Evolutionary conservation across 331 rosid species (phyloP), one percentile per base, ranked within the genome.

Genomic region (Telfairia occidentalis): DNA sequence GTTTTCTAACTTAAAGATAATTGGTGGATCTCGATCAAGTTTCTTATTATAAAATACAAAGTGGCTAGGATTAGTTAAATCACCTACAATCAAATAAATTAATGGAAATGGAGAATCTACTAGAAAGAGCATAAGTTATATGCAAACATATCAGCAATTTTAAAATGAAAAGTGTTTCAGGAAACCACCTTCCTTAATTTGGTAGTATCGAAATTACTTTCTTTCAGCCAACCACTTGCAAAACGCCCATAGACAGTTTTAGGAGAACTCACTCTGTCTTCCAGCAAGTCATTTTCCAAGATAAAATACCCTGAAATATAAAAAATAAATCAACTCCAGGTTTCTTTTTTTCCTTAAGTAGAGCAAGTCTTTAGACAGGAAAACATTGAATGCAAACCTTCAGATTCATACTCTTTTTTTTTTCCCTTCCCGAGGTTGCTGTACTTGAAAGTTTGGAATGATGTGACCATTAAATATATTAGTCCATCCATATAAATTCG

Each of bases 1-100:
- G 35, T 64, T 58, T 76, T 76, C 54, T 54, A 79, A 79, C 55
- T 73, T 73, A 42, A 60, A 58, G 43, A 76, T 79, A 74, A 76
- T 45, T 81, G 82, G 82, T 35, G 74, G 73, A 74, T 77, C 63
- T 16, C 11, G 4, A 76, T 53, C 73, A 53, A 46, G 43, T 46
- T 75, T 73, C 64, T 26, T 26, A 48, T 28, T 71, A 71, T 28
- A 46, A 71, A 24, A 71, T 45, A 46, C 42, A 46, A 71, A 28
- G 75, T 71, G 75, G 59, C 59, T 28, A 42, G 55, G 40, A 71
- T 46, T 71, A 71, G 42, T 71, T 46, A 46, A 46, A 71, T 46
- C 75, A 71, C 11, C 75, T 16, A 46, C 24, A 71, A 16, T n/a
- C 16, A 46, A 71, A 43, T 69, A 69, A 42, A 26, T n/a, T 42